These are phyloP conservation scores for Xylaria castorea DNA, from an alignment of 495 filamentous ascomycete genomes.

Conservation along the genomic window DNA sequence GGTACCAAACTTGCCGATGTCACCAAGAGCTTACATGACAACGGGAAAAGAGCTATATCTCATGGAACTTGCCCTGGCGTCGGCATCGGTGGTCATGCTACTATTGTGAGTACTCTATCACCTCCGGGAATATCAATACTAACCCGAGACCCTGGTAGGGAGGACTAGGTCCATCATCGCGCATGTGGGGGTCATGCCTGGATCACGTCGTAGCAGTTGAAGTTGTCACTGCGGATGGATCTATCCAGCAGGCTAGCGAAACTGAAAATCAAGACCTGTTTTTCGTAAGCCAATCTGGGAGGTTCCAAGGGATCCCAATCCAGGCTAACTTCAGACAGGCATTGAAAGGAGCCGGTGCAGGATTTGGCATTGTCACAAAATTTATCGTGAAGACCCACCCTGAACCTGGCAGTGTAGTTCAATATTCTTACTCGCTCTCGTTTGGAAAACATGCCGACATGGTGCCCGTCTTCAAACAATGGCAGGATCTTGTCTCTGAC, in stretches of 20 bases:
- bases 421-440: conserved; percentile 56
- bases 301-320: background rate
- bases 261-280: conserved; percentile 63
- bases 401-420: conserved; percentile 60
- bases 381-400: conserved; percentile 67
- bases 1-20: conserved; percentile 69
- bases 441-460: conserved; percentile 53
- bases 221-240: conserved; percentile 66
- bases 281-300: conserved; percentile 46
- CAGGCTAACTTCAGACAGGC: conserved; percentile 46
- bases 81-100: conserved; percentile 77
- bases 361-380: conserved; percentile 68
- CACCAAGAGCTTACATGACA: conserved; percentile 61
- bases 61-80: conserved; percentile 69
- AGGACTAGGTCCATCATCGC: conserved; percentile 59
- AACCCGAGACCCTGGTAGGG: conserved; percentile 41
- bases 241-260: conserved; percentile 59
- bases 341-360: conserved; percentile 64
- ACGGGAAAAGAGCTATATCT: conserved; percentile 68
- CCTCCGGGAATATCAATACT: conserved; percentile 1
- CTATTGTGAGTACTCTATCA: conserved; percentile 49
- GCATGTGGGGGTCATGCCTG: conserved; percentile 62
- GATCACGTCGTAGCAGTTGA: conserved; percentile 63
- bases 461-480: conserved; percentile 46
- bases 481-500: conserved; percentile 56